These are phyloP conservation scores for Xylaria sp. DNA, from an alignment of 2,329 filamentous ascomycete species.

Conservation along the genomic window DNA sequence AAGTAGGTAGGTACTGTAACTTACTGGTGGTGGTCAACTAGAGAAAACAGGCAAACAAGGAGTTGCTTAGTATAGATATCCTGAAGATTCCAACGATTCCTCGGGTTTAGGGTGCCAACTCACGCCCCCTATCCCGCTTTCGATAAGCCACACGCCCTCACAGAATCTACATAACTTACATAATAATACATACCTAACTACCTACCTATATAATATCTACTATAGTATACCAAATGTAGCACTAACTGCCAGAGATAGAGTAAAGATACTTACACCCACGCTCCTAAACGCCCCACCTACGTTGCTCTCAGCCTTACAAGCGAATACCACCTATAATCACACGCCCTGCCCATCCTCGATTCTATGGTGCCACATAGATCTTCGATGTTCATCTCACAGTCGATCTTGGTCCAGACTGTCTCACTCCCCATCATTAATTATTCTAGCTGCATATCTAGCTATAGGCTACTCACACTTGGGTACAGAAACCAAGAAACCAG, in stretches of 20 bases:
- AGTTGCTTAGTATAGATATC: too few relatives aligned
- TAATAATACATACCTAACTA: too few relatives aligned
- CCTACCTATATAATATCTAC: too few relatives aligned
- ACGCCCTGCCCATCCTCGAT: conserved; percentile 2
- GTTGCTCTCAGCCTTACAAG: conserved; percentile 10
- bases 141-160: conserved; percentile 1
- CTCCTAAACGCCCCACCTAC: not conserved
- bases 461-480: not conserved
- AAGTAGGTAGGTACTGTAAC: too few relatives aligned
- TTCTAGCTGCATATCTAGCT: not conserved
- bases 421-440: not conserved
- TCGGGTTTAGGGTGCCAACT: not conserved
- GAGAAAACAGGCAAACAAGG: too few relatives aligned
- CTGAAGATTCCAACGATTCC: too few relatives aligned
- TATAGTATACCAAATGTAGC: too few relatives aligned
- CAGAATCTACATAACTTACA: not conserved
- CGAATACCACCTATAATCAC: conserved; percentile 7
- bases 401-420: conserved; percentile 16
- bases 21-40: too few relatives aligned
- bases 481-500: conserved; percentile 1
- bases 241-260: not conserved
- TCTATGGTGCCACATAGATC: not conserved
- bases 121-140: conserved; percentile 2
- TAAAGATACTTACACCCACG: not conserved
- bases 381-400: conserved; percentile 12